Evolutionary conservation across 2,329 filamentous ascomycete species (phyloP).

Genomic region (Apiospora pterosperma): DNA sequence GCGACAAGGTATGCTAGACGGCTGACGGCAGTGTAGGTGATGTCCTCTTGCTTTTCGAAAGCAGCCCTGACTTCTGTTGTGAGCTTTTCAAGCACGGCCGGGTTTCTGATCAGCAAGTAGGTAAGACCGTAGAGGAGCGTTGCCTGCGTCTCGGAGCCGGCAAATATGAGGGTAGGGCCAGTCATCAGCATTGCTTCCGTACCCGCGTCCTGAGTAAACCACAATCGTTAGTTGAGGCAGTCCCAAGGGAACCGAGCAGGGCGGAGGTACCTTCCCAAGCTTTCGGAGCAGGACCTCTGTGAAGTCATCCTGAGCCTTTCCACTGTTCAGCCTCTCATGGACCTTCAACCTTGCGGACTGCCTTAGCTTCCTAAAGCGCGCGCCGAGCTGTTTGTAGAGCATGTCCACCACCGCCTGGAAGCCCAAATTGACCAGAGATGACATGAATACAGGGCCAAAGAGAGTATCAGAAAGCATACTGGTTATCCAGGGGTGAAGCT

Average conservation of each 20-base stretch:
- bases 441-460: not conserved
- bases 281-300: not conserved
- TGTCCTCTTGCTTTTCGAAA: constrained; percentile 34
- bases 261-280: not conserved
- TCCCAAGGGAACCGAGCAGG: too few relatives aligned
- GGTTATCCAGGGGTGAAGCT: constrained; percentile 4
- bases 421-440: not conserved
- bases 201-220: not conserved
- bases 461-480: not conserved
- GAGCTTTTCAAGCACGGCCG: constrained; percentile 26
- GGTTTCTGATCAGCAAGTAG: constrained; percentile 33
- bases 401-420: not conserved
- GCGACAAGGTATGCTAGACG: constrained; percentile 35
- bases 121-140: constrained; percentile 37
- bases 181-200: constrained; percentile 7
- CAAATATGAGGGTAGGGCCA: constrained; percentile 16
- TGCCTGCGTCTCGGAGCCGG: constrained; percentile 44
- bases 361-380: not conserved
- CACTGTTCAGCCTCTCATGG: not conserved
- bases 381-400: not conserved
- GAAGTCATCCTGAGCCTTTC: not conserved
- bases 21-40: constrained; percentile 27
- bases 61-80: constrained; percentile 33
- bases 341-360: not conserved
- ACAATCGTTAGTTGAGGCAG: not conserved